phyloP scores from a whole-genome alignment of 225 moss, liverwort and hornwort species.

The Pseudisothecium myosuroides region DNA sequence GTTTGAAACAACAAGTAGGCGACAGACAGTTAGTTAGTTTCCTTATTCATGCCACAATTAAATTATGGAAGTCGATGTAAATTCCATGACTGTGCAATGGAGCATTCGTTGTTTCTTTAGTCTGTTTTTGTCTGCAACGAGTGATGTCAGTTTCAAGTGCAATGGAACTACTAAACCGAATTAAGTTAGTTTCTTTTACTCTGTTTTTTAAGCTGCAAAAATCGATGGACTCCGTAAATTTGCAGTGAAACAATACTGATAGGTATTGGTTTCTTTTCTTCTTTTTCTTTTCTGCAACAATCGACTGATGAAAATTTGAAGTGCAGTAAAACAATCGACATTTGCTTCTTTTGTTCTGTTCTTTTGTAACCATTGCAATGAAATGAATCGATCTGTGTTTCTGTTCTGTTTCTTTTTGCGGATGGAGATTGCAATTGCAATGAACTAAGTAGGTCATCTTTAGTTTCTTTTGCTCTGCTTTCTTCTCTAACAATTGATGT shows the following conservation, averaged over 20 bases:
- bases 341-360: background rate
- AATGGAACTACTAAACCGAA: background rate
- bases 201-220: background rate
- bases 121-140: background rate
- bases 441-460: no score
- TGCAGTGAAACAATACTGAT: background rate
- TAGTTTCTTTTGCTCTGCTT: background rate
- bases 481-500: background rate
- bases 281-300: background rate
- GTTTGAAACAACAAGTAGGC: background rate
- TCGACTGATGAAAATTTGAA: background rate
- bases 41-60: background rate
- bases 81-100: background rate
- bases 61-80: no score
- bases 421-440: background rate
- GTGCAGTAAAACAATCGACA: background rate
- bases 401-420: background rate
- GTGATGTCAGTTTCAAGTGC: background rate
- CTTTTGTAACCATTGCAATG: background rate
- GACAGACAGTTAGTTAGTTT: background rate
- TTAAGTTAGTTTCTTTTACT: background rate
- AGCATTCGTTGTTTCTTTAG: background rate
- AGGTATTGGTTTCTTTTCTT: background rate
- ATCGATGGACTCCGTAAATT: background rate
- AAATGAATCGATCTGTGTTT: background rate